Conservation (phyloP, 2,329 filamentous ascomycete species). For the Colletotrichum sansevieriae region DNA sequence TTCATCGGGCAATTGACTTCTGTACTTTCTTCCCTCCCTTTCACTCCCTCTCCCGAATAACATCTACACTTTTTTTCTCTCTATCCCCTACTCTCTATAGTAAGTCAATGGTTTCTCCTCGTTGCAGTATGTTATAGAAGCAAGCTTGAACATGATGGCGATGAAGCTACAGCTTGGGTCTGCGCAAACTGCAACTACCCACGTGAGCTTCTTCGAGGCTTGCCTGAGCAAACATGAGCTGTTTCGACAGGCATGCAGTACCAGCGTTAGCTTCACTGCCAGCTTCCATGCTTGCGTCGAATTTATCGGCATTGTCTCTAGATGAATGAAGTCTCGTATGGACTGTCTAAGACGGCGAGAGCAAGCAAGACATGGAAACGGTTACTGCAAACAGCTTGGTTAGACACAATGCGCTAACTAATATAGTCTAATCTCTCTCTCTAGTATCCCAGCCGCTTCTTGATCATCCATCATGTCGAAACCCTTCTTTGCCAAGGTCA, state of each 20-base stretch:
- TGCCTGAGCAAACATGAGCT: neutral
- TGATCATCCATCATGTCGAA: constrained; percentile 59
- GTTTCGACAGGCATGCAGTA: neutral
- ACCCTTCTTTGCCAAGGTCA: constrained; percentile 80
- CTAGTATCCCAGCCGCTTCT: constrained; percentile 31
- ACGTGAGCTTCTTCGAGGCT: constrained; percentile 25
- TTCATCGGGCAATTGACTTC: constrained; percentile 32
- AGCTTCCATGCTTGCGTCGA: neutral
- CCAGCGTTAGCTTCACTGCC: neutral
- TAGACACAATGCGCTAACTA: constrained; percentile 18
- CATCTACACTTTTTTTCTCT: constrained; percentile 15
- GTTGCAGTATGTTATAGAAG: neutral
- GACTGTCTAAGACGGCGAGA: constrained; percentile 22
- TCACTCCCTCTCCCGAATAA: constrained; percentile 40
- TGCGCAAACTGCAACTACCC: constrained; percentile 28
- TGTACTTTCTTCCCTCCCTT: constrained; percentile 32
- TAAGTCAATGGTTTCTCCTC: constrained; percentile 13
- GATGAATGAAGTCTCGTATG: too few relatives aligned
- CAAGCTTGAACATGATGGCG: neutral
- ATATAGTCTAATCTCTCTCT: constrained; percentile 5
- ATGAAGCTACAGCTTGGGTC: constrained; percentile 22
- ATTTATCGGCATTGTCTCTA: neutral
- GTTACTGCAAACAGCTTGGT: constrained; percentile 12
- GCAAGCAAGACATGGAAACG: constrained; percentile 11
- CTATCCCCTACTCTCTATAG: neutral